Evolutionary conservation across 345 rosid genomes (phyloP), one percentile per base, ranked within the genome.

Genomic region (Lepidium sativum): DNA sequence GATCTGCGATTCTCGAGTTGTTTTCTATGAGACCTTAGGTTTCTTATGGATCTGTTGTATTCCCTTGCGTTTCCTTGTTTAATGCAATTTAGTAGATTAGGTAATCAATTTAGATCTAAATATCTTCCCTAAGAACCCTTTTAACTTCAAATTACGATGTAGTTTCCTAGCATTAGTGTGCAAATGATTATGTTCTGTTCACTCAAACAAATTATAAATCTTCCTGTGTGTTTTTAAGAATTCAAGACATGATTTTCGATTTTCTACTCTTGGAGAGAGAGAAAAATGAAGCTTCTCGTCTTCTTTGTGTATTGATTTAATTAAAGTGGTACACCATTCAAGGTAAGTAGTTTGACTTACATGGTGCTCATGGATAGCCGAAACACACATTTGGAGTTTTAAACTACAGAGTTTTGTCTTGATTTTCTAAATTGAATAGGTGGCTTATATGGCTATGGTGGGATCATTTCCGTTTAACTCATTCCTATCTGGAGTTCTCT

Each of bases 381-480:
- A 25, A 25, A 25, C 29, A 4, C 31, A 27, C 7, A 27, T 25
- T 4, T 27, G 31, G 31, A 27, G 17, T 35, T 35, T 31, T 40
- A 27, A 25, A 8, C 7, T 20, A 4, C 20, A 12, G 14, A 55
- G 54, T 0, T 16, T 13, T 37, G 8, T 38, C 7, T 14, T 61
- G 25, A 0, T 21, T 61, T 49, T 72, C 54, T 34, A n/a, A n/a
- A 51, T 53, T 74, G 58, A 69, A 13, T 74, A 95, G 97, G 91
- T 91, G 20, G 96, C 64, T 60, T 95, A 95, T 84, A 85, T 91
- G 97, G 96, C 96, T 65, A 7, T 84, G 63, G 99, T 91, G 58
- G 97, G 99, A 69, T 88, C 99, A 57, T 95, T 95, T 64, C 97
- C 99, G 9, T 95, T 95, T 83, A 95, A 95, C 77, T 94, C 99